Evolutionary conservation across 2,329 filamentous ascomycete species (phyloP).

Genomic region (Akanthomyces uredinophilus): DNA sequence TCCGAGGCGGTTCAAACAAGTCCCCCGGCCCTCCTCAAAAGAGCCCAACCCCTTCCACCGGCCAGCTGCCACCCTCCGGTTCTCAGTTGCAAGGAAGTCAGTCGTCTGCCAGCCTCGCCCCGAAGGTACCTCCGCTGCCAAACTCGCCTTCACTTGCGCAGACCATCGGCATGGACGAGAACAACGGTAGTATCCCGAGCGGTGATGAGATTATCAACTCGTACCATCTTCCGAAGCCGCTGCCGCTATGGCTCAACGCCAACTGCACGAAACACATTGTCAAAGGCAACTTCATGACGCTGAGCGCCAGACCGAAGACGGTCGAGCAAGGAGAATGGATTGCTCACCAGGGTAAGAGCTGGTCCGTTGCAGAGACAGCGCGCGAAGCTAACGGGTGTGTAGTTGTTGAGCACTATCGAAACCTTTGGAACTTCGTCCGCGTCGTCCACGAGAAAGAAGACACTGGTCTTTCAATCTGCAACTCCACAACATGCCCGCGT

Average conservation of each 20-base stretch:
- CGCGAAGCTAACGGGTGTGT: neutral
- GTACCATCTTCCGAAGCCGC: constrained; percentile 60
- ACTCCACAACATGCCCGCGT: constrained; percentile 73
- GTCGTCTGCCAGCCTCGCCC: constrained; percentile 47
- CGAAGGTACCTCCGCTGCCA: constrained; percentile 56
- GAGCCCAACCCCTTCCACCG: constrained; percentile 46
- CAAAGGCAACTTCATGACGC: constrained; percentile 94
- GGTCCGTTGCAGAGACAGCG: constrained; percentile 17
- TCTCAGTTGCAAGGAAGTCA: constrained; percentile 43
- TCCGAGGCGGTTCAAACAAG: constrained; percentile 51
- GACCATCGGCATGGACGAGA: constrained; percentile 64
- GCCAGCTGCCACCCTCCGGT: constrained; percentile 45
- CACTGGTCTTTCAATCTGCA: constrained; percentile 74
- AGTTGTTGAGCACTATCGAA: constrained; percentile 91
- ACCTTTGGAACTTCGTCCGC: constrained; percentile 83
- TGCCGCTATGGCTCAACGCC: constrained; percentile 71
- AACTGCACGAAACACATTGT: constrained; percentile 80
- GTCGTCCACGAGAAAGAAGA: constrained; percentile 84
- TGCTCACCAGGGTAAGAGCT: constrained; percentile 75
- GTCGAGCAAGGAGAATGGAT: constrained; percentile 95
- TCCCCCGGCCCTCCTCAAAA: constrained; percentile 46
- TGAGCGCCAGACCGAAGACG: constrained; percentile 87
- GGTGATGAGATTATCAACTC: constrained; percentile 52
- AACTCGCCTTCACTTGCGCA: constrained; percentile 60
- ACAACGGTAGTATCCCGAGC: constrained; percentile 41